Base-by-base conservation (phyloP, 1,284 basidiomycete genomes). In the Naganishia sp. region DNA sequence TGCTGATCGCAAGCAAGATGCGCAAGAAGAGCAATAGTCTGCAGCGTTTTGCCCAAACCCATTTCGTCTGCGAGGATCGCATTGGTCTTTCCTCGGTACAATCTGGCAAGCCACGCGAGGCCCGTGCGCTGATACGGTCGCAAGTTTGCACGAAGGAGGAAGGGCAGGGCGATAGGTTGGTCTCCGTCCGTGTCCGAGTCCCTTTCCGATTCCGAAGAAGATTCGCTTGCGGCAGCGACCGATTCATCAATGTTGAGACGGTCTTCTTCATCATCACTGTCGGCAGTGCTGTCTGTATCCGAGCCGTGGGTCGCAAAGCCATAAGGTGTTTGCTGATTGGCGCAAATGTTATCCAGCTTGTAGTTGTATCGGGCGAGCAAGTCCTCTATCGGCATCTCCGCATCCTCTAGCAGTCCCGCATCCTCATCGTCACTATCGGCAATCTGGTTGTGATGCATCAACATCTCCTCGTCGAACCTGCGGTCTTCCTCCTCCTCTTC, bases 1-100 rank as follows among this genome's bases (percentile, higher is more conserved):
- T 96, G 83, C 15, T 97, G 81, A 0, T 91, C 96, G 87, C 91
- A 92, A 17, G 94, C 83, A 9, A 97, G 82, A 17, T 2, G 97
- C 13, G 78, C 77, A 18, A 78, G 68, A 68, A 98, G 96, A 2
- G 88, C 83, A 55, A 97, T 93, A 0, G 93, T 94, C 86, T 95
- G 79, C 23, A 80, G 80, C 0, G 94, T 96, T 81, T 97, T 97
- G 18, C 94, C 94, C 63, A 96, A 85, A 54, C 94, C 93, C 92
- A 93, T 94, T 68, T 99, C 95, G 78, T 99, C 96, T 1, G 95
- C 96, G 31, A 99, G 84, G 69, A 99, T 98, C 72, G 94, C 94
- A 77, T 99, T 98, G 71, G 93, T 81, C 66, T 89, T 88, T 71
- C 91, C 93, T 23, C 83, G 82, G 79, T 97, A 94, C 45, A 97